phyloP scores from a whole-genome alignment of 2,329 filamentous ascomycete genomes.

The Scedosporium aurantiacum region DNA sequence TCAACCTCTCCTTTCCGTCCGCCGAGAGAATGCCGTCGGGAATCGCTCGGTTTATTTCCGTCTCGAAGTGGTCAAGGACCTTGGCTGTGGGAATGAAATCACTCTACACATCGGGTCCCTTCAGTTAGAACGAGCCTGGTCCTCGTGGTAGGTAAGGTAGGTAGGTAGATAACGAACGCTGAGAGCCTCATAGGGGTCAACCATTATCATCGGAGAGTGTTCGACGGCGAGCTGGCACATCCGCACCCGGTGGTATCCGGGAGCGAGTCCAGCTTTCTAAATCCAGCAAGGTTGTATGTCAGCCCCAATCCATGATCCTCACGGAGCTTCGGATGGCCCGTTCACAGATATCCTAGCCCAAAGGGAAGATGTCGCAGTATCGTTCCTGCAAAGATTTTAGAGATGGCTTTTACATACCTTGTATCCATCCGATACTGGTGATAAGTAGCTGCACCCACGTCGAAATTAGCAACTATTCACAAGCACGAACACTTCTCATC shows the following conservation, averaged over 20 bases:
- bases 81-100: constrained; percentile 81
- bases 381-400: background rate
- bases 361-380: background rate
- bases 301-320: background rate
- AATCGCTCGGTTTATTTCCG: constrained; percentile 70
- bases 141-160: background rate
- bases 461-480: background rate
- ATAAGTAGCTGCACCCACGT: constrained; percentile 23
- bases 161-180: constrained; percentile 1
- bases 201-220: constrained; percentile 70
- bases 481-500: background rate
- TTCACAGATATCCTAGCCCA: too few relatives aligned
- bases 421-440: constrained; percentile 23
- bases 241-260: constrained; percentile 27
- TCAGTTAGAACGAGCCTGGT: background rate
- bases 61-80: constrained; percentile 81
- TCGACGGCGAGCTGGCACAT: constrained; percentile 81
- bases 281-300: background rate
- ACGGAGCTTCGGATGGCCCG: too few relatives aligned
- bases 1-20: constrained; percentile 50
- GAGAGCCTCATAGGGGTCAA: constrained; percentile 73
- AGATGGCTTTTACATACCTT: constrained; percentile 7
- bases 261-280: constrained; percentile 17
- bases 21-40: constrained; percentile 63
- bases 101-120: constrained; percentile 44